Percentiles rank a stretch among this genome's conserved stretches.
Evolutionary conservation across 1,139 yeast species (phyloP).

Genomic region (Pneumocystis murina): DNA sequence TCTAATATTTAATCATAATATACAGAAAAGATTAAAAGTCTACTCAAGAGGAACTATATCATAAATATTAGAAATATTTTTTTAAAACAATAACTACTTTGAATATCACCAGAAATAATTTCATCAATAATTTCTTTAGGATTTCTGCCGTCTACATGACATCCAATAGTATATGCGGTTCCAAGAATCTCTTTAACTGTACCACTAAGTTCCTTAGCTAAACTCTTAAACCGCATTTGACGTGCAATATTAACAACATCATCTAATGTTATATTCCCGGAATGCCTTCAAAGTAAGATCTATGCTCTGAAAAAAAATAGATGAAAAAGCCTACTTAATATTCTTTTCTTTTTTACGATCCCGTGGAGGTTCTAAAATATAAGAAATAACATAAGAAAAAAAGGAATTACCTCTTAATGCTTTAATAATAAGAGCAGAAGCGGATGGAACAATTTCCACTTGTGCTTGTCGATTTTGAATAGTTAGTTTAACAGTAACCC

Average conservation of each 20-base stretch:
- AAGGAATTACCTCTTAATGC: conserved; percentile 51
- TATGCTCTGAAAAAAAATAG: neutral
- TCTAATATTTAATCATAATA: neutral
- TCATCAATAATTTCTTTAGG: conserved; percentile 67
- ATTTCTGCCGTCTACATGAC: conserved; percentile 94
- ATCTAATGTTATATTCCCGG: conserved; percentile 95
- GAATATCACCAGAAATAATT: conserved; percentile 12
- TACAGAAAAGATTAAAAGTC: neutral
- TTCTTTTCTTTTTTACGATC: conserved; percentile 99
- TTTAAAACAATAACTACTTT: conserved; percentile 1
- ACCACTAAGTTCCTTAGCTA: conserved; percentile 94
- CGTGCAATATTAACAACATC: conserved; percentile 96
- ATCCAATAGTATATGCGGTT: conserved; percentile 17
- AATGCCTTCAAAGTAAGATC: conserved; percentile 37
- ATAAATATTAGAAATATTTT: neutral
- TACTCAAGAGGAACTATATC: neutral
- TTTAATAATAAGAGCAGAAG: conserved; percentile 96
- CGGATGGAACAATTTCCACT: conserved; percentile 98
- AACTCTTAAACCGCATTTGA: conserved; percentile 92
- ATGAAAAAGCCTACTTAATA: conserved; percentile 37
- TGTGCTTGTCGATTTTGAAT: conserved; percentile 99
- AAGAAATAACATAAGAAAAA: neutral
- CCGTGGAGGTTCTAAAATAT: conserved; percentile 75
- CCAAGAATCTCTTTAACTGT: conserved; percentile 98
- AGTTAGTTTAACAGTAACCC: conserved; percentile 96